Conservation (phyloP, 2,329 filamentous ascomycete genomes). For the Botryotinia convoluta region DNA sequence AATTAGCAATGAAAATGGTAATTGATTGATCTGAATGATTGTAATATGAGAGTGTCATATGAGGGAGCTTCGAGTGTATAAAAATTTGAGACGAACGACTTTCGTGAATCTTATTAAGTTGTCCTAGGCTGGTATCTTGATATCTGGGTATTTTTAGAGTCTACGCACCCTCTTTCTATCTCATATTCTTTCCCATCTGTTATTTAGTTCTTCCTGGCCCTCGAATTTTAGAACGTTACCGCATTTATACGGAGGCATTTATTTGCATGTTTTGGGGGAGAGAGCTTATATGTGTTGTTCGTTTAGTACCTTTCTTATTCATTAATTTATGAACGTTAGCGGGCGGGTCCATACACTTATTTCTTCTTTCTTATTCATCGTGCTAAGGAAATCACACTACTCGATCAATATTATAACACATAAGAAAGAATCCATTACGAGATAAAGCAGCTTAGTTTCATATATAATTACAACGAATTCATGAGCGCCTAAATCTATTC, state of each 20-base stretch:
- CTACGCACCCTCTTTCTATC: neutral
- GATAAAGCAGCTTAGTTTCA: neutral
- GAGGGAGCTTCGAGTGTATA: neutral
- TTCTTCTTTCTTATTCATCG: neutral
- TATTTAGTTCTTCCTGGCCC: too few species aligned
- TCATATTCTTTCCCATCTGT: neutral
- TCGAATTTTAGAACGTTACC: neutral
- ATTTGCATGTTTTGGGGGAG: neutral
- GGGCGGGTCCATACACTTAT: neutral
- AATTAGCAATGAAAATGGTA: neutral
- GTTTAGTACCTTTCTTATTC: neutral
- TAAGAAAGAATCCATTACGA: neutral
- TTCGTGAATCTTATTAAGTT: neutral
- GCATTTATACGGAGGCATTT: neutral
- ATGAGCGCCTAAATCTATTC: neutral
- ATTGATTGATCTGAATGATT: neutral
- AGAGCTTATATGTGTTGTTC: neutral
- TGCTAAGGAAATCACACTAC: neutral
- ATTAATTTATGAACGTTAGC: neutral
- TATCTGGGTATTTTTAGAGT: neutral
- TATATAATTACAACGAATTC: neutral
- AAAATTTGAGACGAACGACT: neutral
- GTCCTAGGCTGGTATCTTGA: neutral
- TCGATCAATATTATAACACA: neutral
- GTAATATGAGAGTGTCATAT: neutral